A percentile compares a stretch with the other conserved stretches of the same genome.
These are phyloP conservation scores for Colletotrichum brevisporum DNA, from an alignment of 2,329 filamentous ascomycete genomes.

Conservation along the genomic window DNA sequence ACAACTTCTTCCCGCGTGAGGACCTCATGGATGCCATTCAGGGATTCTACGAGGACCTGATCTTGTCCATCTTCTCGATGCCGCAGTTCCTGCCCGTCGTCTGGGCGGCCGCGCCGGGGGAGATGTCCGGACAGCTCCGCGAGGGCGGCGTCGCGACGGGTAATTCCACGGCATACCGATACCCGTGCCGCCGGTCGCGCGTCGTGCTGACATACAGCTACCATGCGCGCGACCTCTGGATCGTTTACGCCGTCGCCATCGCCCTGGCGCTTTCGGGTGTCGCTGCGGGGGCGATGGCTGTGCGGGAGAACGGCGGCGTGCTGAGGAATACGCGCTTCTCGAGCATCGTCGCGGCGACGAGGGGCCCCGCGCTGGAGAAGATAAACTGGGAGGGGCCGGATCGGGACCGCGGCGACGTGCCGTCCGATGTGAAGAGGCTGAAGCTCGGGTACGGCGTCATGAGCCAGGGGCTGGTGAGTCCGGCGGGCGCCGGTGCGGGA, in stretches of 20 bases:
- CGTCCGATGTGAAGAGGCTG: slow-evolving; percentile 28
- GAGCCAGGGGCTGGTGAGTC: slow-evolving; percentile 36
- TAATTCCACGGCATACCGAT: slow-evolving; percentile 42
- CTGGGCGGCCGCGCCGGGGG: slow-evolving; percentile 47
- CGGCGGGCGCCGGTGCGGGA: slow-evolving; percentile 16
- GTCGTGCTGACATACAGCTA: slow-evolving; percentile 48
- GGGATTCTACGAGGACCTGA: slow-evolving; percentile 51
- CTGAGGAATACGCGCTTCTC: slow-evolving; percentile 54
- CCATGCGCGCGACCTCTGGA: slow-evolving; percentile 50
- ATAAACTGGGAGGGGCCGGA: slow-evolving; percentile 44
- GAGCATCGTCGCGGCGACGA: slow-evolving; percentile 55
- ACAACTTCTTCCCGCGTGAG: slow-evolving; percentile 46
- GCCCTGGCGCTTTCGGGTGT: slow-evolving; percentile 46
- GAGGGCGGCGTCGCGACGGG: slow-evolving; percentile 40
- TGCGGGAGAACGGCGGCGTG: slow-evolving; percentile 50
- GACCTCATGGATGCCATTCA: slow-evolving; percentile 46
- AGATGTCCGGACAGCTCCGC: slow-evolving; percentile 41
- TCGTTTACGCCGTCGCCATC: slow-evolving; percentile 52
- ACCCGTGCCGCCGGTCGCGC: slow-evolving; percentile 48
- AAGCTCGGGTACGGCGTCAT: slow-evolving; percentile 36
- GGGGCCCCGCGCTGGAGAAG: slow-evolving; percentile 52
- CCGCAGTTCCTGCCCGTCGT: slow-evolving; percentile 51
- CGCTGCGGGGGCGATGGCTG: slow-evolving; percentile 47
- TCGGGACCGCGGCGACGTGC: slow-evolving; percentile 22
- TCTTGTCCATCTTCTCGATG: slow-evolving; percentile 52